Base-by-base conservation (phyloP, 2,329 filamentous ascomycete species). In the Penicillium thymicola region DNA sequence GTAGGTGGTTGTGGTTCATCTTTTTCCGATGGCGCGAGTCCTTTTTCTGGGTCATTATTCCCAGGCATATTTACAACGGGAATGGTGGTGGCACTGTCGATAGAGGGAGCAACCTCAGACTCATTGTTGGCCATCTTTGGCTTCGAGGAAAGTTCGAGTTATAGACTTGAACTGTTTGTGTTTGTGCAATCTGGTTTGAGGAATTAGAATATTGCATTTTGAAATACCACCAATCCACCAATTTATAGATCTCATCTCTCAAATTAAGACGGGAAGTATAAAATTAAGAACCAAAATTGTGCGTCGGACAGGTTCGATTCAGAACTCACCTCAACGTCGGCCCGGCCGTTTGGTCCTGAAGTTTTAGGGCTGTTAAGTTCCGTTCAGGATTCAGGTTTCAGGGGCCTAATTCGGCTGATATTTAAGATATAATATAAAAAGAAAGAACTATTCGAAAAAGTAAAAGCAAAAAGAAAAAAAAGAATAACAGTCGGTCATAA, bases 21-120 rank as follows among this genome's bases (percentile, higher is more conserved):
- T 9, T 56, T 48, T 27, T 47, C 47, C 1, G n/a, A 16, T 27
- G 38, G 47, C 2, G 1, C 48, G n/a, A 32, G 40, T 3, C 53
- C 61, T 46, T 64, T 64, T 36, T 64, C 61, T 0, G 50, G 18
- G 25, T 64, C 60, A 14, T 28, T 38, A 13, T 55, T 48, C 2
- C 44, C 41, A 21, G 56, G 38, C 9, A 55, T 38, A 34, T 51
- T 54, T 46, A 61, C 25, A 32, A 50, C 41, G 23, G 52, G 54
- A 7, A 47, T 60, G 10, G 60, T 61, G 18, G 48, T 53, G 10
- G 54, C 32, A 46, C 48, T 59, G 27, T 52, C 55, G 36, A 56
- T 50, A 10, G 55, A 60, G 25, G 52, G 36, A 14, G 34, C 34
- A 21, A 14, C 9, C 13, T 14, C 30, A 11, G 23, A 14, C 14